Percentiles rank a stretch among this genome's conserved stretches.
phyloP scores from a whole-genome alignment of 1,139 yeast genomes.

The Taphrina betulina region DNA sequence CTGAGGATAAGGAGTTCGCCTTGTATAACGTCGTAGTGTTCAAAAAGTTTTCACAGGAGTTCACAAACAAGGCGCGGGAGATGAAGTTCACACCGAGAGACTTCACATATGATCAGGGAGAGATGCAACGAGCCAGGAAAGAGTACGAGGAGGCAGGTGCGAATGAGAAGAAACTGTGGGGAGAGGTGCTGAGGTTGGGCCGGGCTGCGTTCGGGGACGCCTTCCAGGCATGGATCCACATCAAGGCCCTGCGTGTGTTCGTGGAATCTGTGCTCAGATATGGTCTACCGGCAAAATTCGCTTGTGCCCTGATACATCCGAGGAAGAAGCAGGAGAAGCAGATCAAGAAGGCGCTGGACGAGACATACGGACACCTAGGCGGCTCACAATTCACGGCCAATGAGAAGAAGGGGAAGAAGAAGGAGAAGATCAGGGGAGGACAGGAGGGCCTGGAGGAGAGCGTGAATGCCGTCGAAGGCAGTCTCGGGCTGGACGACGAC shows the following conservation, averaged over 20 bases:
- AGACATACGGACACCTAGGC: slow-evolving; percentile 28
- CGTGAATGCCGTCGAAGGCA: slow-evolving; percentile 30
- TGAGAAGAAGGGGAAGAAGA: slow-evolving; percentile 16
- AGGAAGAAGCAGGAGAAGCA: slow-evolving; percentile 40
- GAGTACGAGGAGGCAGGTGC: slow-evolving; percentile 75
- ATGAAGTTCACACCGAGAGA: slow-evolving; percentile 91
- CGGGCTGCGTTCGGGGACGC: slow-evolving; percentile 86
- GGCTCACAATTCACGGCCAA: slow-evolving; percentile 6
- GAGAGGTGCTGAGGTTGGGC: slow-evolving; percentile 76
- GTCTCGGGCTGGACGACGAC: slow-evolving; percentile 29
- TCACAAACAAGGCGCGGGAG: slow-evolving; percentile 72
- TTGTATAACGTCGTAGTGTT: slow-evolving; percentile 80
- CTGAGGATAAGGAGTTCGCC: slow-evolving; percentile 69
- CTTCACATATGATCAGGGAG: slow-evolving; percentile 69
- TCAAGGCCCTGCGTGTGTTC: slow-evolving; percentile 63
- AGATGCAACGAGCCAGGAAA: slow-evolving; percentile 60
- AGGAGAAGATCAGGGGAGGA: slow-evolving; percentile 17
- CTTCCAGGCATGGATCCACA: slow-evolving; percentile 81
- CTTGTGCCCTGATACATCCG: slow-evolving; percentile 56
- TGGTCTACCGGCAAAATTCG: slow-evolving; percentile 92
- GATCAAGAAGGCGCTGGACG: slow-evolving; percentile 29
- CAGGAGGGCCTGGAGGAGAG: slow-evolving; percentile 33
- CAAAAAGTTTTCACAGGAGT: slow-evolving; percentile 73
- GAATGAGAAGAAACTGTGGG: slow-evolving; percentile 69
- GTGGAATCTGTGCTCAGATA: slow-evolving; percentile 81